Conservation (phyloP, 495 filamentous ascomycete genomes). For the Bacidia gigantensis region DNA sequence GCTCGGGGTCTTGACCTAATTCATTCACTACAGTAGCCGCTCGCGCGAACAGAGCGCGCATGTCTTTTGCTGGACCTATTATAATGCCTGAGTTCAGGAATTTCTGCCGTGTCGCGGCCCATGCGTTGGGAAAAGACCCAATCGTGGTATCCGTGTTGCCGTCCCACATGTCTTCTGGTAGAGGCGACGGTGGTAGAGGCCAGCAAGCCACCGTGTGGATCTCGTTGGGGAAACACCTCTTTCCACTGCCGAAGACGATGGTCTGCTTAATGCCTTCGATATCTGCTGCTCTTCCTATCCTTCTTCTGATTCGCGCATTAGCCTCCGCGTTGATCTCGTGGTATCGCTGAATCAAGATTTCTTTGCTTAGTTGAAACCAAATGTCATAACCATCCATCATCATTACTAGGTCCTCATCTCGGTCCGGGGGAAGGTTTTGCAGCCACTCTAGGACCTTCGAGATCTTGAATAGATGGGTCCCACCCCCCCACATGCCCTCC, state of each 20-base stretch:
- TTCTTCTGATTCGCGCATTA: not conserved
- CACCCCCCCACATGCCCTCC: slow-evolving; percentile 2
- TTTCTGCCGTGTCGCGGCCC: not conserved
- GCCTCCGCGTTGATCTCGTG: slow-evolving; percentile 2
- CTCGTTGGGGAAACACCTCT: slow-evolving; percentile 4
- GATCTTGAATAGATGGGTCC: slow-evolving; percentile 7
- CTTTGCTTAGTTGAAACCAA: slow-evolving; percentile 3
- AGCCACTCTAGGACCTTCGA: slow-evolving; percentile 1
- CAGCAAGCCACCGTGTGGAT: slow-evolving; percentile 1
- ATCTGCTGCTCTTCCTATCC: not conserved
- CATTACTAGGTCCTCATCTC: slow-evolving; percentile 6
- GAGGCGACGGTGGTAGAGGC: not conserved
- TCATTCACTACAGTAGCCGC: not conserved
- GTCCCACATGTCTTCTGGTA: slow-evolving; percentile 4
- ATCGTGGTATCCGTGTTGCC: slow-evolving; percentile 1
- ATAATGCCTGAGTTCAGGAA: slow-evolving; percentile 7
- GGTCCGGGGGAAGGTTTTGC: not conserved
- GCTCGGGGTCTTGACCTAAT: slow-evolving; percentile 1
- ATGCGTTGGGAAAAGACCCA: not conserved
- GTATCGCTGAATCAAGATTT: slow-evolving; percentile 8
- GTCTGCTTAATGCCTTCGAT: not conserved
- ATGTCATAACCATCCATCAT: slow-evolving; percentile 6
- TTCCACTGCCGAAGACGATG: slow-evolving; percentile 3
- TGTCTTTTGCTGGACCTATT: slow-evolving; percentile 7
- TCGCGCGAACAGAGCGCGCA: slow-evolving; percentile 6